Evolutionary conservation across 306 rosid genomes (phyloP), one percentile per base, ranked within the genome.

Genomic region (Cicer judaicum): DNA sequence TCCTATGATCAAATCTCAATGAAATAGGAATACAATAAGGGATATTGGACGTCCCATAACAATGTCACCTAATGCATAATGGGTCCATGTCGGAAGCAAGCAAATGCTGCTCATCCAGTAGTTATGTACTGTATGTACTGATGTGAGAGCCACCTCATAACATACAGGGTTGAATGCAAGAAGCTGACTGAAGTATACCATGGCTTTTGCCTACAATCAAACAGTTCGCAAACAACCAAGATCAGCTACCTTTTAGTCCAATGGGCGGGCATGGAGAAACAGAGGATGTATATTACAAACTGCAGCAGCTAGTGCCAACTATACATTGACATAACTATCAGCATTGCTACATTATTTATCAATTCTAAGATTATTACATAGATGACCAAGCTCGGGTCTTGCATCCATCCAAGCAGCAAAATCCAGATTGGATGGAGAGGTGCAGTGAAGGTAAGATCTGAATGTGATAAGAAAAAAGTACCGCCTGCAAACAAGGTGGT

Each of bases 381-480:
- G 82, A 86, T 92, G 96, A 65, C 98, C 96, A 46, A 92, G 96
- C 85, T 92, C 98, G 16, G 98, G 98, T 83, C 98, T 85, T n/a
- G 84, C 96, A 42, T 87, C 70, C 96, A 92, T 92, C 98, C 98
- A 92, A 7, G 84, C 86, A 41, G 89, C 24, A 66, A 90, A 90
- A 55, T 76, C 71, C 81, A 55, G 65, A 56, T 84, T 56, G 10
- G 78, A 78, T 19, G 92, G 83, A 9, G 85, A 76, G 70, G 84
- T 83, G 86, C 90, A 81, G 80, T 88, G 86, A 72, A 88, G 91
- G 85, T 92, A 92, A 16, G 98, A 92, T 78, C 92, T 83, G 88
- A 90, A 92, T 48, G 91, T 90, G 82, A 92, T 77, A 1, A 90
- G 92, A 82, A 90, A 90, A 72, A 92, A 90, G 62, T 92, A 92